Evolutionary conservation across 441 rosid species (phyloP).

Genomic region (Populus hybrid): DNA sequence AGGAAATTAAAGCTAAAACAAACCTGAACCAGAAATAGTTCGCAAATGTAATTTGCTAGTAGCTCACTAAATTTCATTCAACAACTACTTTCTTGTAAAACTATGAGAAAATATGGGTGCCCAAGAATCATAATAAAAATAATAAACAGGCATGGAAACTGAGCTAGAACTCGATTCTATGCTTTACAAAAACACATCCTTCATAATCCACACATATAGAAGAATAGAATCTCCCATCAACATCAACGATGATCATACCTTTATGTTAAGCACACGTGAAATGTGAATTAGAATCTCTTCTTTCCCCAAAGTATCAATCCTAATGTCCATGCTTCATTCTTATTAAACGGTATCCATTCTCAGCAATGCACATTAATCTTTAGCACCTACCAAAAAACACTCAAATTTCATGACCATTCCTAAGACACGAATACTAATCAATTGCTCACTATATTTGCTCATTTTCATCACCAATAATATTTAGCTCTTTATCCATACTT

Average conservation of each 20-base stretch:
- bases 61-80: neutral
- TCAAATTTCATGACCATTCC: too few relatives aligned
- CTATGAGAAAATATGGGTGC: neutral
- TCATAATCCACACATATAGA: neutral
- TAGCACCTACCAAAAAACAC: too few relatives aligned
- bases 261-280: conserved; percentile 46
- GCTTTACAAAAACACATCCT: neutral
- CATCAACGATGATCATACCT: conserved; percentile 31
- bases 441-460: too few relatives aligned
- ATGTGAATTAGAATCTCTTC: conserved; percentile 60
- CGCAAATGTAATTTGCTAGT: neutral
- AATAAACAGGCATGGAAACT: neutral
- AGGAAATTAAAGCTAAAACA: conserved; percentile 5
- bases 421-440: too few relatives aligned
- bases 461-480: too few relatives aligned
- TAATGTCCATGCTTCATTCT: conserved; percentile 33
- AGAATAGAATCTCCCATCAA: neutral
- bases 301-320: conserved; percentile 70
- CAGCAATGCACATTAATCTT: too few relatives aligned
- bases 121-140: neutral
- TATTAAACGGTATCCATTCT: too few relatives aligned
- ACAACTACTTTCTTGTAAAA: neutral
- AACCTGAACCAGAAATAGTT: neutral
- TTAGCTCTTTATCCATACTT: too few relatives aligned
- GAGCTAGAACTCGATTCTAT: neutral